Evolutionary conservation across 2,329 filamentous ascomycete genomes (phyloP).

Genomic region (Bertia moriformis): DNA sequence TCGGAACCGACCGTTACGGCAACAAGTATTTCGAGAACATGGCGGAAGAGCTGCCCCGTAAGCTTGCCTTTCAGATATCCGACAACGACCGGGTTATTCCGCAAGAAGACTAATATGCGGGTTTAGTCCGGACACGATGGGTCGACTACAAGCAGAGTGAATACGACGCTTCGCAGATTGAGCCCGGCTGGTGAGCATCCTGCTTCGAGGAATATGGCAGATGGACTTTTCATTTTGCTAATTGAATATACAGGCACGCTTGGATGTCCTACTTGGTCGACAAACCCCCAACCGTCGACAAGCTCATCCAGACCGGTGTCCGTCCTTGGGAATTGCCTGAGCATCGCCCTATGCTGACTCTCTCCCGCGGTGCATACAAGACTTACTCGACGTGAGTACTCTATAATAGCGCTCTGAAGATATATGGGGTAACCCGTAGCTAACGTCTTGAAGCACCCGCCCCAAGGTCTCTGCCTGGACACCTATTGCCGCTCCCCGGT

Average conservation of each 20-base stretch:
- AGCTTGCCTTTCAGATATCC: not conserved
- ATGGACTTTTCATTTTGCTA: not conserved
- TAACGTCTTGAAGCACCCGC: not conserved
- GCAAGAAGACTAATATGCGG: too few species aligned
- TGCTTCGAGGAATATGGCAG: not conserved
- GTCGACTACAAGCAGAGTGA: conserved; percentile 88
- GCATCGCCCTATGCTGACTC: conserved; percentile 60
- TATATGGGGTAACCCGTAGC: too few species aligned
- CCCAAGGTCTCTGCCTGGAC: conserved; percentile 1
- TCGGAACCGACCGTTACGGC: conserved; percentile 77
- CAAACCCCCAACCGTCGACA: conserved; percentile 66
- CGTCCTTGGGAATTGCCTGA: conserved; percentile 62
- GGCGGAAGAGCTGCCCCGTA: conserved; percentile 75
- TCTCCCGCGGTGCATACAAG: conserved; percentile 68
- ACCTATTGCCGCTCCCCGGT: conserved; percentile 1
- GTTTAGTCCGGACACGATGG: conserved; percentile 80
- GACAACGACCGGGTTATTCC: not conserved
- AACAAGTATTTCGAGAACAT: conserved; percentile 96
- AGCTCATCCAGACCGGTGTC: conserved; percentile 44
- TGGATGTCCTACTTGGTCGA: conserved; percentile 94
- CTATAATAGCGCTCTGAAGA: too few species aligned
- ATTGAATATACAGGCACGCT: conserved; percentile 49
- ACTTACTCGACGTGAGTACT: conserved; percentile 88
- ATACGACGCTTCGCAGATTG: conserved; percentile 72
- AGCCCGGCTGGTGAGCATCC: conserved; percentile 51